A percentile compares a stretch with the other conserved stretches of the same genome.
Evolutionary conservation across 495 filamentous ascomycete genomes (phyloP).

Genomic region (Xylaria acuta): DNA sequence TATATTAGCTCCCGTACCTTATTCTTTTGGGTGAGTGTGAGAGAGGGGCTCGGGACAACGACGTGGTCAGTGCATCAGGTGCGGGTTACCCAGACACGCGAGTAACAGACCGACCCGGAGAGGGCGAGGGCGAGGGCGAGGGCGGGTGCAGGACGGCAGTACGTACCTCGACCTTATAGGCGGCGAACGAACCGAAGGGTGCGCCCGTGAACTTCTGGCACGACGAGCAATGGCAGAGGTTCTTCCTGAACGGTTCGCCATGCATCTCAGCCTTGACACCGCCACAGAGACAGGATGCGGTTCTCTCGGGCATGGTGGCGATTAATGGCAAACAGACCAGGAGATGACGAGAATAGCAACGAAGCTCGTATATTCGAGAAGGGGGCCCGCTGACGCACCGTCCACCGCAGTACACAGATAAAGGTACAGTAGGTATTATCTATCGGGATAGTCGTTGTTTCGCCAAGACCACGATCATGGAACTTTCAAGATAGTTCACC

Average conservation of each 20-base stretch:
- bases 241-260: slow-evolving; percentile 21
- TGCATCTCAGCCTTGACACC: slow-evolving; percentile 19
- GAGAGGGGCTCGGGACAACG: not conserved
- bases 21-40: not conserved
- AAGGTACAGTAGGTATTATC: not conserved
- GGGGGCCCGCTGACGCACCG: not conserved
- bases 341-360: not conserved
- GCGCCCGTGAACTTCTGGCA: slow-evolving; percentile 29
- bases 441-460: not conserved
- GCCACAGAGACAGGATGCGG: slow-evolving; percentile 31
- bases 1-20: not conserved
- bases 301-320: slow-evolving; percentile 13
- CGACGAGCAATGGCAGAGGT: slow-evolving; percentile 29
- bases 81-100: not conserved
- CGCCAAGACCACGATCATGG: not conserved
- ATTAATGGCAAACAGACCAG: not conserved
- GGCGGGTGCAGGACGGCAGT: not conserved
- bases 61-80: not conserved
- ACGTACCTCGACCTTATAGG: slow-evolving; percentile 24
- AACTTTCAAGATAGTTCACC: not conserved
- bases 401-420: too few relatives aligned
- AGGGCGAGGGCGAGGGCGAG: not conserved
- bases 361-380: not conserved
- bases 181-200: slow-evolving; percentile 9
- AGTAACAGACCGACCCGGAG: too few relatives aligned